Evolutionary conservation across 2,329 filamentous ascomycete species (phyloP), one percentile per base, ranked within the genome.

Genomic region (Beauveria caledonica): DNA sequence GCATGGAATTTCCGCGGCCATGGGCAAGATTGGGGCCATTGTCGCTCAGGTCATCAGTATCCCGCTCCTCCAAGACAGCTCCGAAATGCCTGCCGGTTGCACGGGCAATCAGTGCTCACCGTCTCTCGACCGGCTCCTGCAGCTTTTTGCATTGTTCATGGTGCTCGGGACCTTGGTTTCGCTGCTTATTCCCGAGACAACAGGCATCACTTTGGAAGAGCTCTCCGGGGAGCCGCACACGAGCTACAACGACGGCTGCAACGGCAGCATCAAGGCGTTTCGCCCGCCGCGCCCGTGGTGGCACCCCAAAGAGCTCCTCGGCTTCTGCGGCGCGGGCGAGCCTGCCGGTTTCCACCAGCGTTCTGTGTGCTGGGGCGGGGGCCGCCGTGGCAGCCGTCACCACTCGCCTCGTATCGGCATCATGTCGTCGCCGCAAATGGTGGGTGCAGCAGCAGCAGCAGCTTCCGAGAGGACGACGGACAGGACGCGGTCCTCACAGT

Each of bases 71-170:
- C 80, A 80, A 36, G 87, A 85, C 27, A 33, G 13, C 23, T 25
- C 60, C 8, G 29, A 33, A 1, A 76, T 80, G 0, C 72, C 76
- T 0, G 73, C 76, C 8, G 71, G 76, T 17, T 82, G 81, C 62
- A 74, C 76, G 21, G 80, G 80, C 0, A 77, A 72, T 1, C 68
- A 67, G 8, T 83, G 80, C 64, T 75, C 76, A 1, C 78, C 80
- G 0, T 88, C 86, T 81, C 79, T 92, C 58, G 81, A 89, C 70
- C 85, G 87, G 60, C 81, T 92, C 42, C 86, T 93, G 77, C 80
- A 90, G 70, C 87, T 92, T 42, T 92, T 90, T 71, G 87, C 88
- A 0, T 77, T 90, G 10, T 92, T 93, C 77, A 92, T 92, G 89
- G 78, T 92, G 6, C 80, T 82, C 56, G 90, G 90, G 40, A 81